Conservation (phyloP, 2,329 filamentous ascomycete species). For the Fusarium sp. region DNA sequence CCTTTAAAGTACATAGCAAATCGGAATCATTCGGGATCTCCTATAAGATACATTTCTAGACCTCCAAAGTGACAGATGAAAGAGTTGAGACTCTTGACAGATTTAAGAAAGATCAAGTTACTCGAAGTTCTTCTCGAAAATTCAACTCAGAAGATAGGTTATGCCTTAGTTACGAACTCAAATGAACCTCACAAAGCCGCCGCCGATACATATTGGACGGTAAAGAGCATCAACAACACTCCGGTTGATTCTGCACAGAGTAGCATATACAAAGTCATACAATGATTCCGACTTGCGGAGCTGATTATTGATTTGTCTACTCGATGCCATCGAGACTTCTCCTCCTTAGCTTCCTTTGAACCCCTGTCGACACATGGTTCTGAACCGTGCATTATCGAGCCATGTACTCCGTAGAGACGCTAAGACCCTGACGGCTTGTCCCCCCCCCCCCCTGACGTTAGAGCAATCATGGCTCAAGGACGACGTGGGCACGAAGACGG, state of each 20-base stretch:
- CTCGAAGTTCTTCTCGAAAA: not conserved
- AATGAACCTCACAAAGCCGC: not conserved
- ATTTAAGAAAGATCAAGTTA: not conserved
- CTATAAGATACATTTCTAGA: not conserved
- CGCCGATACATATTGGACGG: not conserved
- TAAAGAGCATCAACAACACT: not conserved
- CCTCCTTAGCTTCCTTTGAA: constrained; percentile 5
- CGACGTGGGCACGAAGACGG: constrained; percentile 13
- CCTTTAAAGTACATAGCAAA: not conserved
- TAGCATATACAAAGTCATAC: constrained; percentile 1
- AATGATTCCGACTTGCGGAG: constrained; percentile 15
- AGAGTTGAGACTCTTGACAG: not conserved
- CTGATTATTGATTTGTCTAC: not conserved
- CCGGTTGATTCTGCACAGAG: not conserved
- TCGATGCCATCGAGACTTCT: constrained; percentile 2
- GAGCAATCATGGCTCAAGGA: constrained; percentile 10
- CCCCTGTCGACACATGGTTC: constrained; percentile 7
- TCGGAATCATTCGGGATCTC: not conserved
- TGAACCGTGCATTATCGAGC: constrained; percentile 25
- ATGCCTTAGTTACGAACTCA: not conserved
- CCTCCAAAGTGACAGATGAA: not conserved
- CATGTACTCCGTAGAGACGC: constrained; percentile 2
- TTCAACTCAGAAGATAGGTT: not conserved
- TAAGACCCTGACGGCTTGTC: not conserved
- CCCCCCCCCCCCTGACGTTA: constrained; percentile 32